Evolutionary conservation across 331 rosid species (phyloP).

Genomic region (Acacia concinna): DNA sequence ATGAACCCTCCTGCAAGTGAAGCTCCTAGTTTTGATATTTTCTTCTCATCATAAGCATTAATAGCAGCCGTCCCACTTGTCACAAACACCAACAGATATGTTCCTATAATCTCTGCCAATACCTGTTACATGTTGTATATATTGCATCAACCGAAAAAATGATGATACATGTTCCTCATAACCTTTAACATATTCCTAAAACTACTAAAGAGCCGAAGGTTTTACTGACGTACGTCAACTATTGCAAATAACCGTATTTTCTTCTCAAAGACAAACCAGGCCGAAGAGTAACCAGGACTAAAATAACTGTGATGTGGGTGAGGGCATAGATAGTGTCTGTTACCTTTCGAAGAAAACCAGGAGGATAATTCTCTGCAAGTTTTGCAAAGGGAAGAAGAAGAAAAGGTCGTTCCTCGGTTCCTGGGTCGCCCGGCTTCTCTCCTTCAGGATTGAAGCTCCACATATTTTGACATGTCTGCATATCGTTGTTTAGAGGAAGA

Average conservation of each 20-base stretch:
- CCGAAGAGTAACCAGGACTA: too few relatives aligned
- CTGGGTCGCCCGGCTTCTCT: conserved; percentile 31
- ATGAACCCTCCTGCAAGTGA: conserved; percentile 72
- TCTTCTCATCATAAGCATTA: conserved; percentile 42
- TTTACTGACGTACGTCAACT: not conserved
- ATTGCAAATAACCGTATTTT: not conserved
- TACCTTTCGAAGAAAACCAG: conserved; percentile 61
- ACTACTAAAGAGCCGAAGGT: not conserved
- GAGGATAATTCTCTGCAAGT: conserved; percentile 44
- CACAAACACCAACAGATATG: conserved; percentile 72
- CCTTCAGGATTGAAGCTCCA: not conserved
- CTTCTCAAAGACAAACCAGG: too few relatives aligned
- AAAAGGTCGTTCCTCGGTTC: not conserved
- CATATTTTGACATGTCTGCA: conserved; percentile 24
- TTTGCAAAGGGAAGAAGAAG: not conserved
- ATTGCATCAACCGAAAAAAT: not conserved
- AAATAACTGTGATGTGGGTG: not conserved
- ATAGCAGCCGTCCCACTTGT: conserved; percentile 71
- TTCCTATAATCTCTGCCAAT: conserved; percentile 72
- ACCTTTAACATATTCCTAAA: not conserved
- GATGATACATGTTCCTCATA: not conserved
- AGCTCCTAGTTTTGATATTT: conserved; percentile 68
- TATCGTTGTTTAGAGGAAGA: not conserved
- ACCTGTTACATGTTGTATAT: conserved; percentile 37
- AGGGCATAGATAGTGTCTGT: not conserved